phyloP scores from a whole-genome alignment of 2,329 filamentous ascomycete genomes.

The Myriosclerotinia scirpicola region DNA sequence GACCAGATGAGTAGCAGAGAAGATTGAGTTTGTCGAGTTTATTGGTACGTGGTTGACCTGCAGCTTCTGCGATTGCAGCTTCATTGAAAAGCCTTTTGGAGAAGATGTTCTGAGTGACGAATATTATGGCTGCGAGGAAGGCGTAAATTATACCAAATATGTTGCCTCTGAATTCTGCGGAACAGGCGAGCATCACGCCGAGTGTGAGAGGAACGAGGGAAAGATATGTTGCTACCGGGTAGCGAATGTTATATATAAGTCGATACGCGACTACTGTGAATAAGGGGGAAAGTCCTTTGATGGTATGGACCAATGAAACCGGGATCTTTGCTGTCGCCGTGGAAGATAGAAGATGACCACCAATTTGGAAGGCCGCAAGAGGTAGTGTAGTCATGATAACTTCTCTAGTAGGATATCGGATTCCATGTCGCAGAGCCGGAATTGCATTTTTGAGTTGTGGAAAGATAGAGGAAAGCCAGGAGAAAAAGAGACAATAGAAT shows the following conservation, averaged over 20 bases:
- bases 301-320: conserved; percentile 95
- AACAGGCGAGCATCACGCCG: conserved; percentile 96
- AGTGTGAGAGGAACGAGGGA: conserved; percentile 87
- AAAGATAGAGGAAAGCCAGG: conserved; percentile 71
- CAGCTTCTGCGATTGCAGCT: conserved; percentile 78
- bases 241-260: conserved; percentile 82
- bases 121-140: conserved; percentile 85
- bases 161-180: conserved; percentile 85
- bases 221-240: conserved; percentile 82
- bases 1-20: conserved; percentile 91
- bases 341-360: conserved; percentile 89
- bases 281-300: conserved; percentile 93
- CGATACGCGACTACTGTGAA: conserved; percentile 95
- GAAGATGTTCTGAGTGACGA: conserved; percentile 98
- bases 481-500: conserved; percentile 78
- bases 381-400: conserved; percentile 88
- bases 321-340: conserved; percentile 93
- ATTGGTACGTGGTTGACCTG: conserved; percentile 62
- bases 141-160: conserved; percentile 88
- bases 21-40: conserved; percentile 97
- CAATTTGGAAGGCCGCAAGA: conserved; percentile 87
- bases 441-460: conserved; percentile 69
- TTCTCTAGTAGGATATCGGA: conserved; percentile 76
- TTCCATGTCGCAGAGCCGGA: conserved; percentile 79
- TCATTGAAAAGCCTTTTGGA: conserved; percentile 98